phyloP scores from a whole-genome alignment of 805 yeast species.

The Cephaloascus albidus region DNA sequence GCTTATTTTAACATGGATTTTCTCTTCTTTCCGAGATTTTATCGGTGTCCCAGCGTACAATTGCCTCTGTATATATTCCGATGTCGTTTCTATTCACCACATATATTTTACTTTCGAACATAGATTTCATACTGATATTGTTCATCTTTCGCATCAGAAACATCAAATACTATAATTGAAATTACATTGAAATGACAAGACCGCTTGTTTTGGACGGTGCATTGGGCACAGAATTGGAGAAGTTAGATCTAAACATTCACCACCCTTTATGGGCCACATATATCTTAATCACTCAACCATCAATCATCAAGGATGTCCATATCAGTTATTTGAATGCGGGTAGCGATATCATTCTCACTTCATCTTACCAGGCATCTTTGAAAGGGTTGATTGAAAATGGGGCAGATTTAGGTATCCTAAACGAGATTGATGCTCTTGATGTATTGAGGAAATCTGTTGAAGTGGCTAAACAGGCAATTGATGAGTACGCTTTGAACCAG shows the following conservation, averaged over 20 bases:
- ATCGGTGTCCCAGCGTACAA: too few relatives aligned
- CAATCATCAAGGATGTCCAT: constrained; percentile 37
- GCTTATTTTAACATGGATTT: too few relatives aligned
- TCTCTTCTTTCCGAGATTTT: too few relatives aligned
- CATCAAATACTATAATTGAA: too few relatives aligned
- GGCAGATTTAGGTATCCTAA: not conserved
- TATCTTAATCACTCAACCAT: constrained; percentile 35
- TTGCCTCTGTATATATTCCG: too few relatives aligned
- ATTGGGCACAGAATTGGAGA: constrained; percentile 54
- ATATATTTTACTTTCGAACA: too few relatives aligned
- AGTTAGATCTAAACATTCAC: constrained; percentile 28
- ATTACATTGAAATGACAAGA: too few relatives aligned
- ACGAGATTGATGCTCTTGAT: not conserved
- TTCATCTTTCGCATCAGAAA: too few relatives aligned
- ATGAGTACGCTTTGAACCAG: constrained; percentile 1
- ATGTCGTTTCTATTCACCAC: too few relatives aligned
- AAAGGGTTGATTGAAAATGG: constrained; percentile 21
- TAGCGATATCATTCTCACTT: constrained; percentile 43
- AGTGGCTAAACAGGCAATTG: not conserved
- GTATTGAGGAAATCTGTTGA: not conserved
- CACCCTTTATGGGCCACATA: constrained; percentile 56
- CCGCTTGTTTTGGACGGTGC: constrained; percentile 46
- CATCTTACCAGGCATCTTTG: constrained; percentile 53
- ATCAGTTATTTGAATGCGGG: constrained; percentile 42
- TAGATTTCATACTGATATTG: too few relatives aligned